Base-by-base conservation (phyloP, 345 rosid species). In the Abelmoschus esculentus region DNA sequence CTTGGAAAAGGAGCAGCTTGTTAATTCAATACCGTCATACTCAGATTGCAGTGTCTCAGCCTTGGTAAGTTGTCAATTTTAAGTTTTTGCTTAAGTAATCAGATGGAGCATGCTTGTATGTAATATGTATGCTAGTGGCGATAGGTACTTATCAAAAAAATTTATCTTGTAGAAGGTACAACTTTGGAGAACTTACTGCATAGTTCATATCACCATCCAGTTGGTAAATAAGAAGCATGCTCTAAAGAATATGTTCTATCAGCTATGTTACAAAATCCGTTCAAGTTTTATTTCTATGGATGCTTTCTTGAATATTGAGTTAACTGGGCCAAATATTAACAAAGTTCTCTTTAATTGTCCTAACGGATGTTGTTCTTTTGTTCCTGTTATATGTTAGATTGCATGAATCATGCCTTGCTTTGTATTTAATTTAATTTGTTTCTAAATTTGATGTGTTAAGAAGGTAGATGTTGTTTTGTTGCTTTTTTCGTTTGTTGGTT, bases 1-100 rank as follows among this genome's bases (percentile, higher is more conserved):
- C 84, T 76, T 95, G 69, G 99, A 95, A 47, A 95, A 85, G 77
- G 99, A 91, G 83, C 90, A 84, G 78, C 89, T 87, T 52, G 75
- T 90, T 79, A 83, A 82, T 76, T 77, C 97, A 59, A 75, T 95
- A 75, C 85, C 90, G 15, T 80, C 91, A 42, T 83, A 85, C 31
- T 79, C 98, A 32, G 96, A 92, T 38, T 87, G 90, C 70, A 85
- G 90, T 42, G 76, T 90, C 70, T 88, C 99, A 67, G 89, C 96
- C 60, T 74, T 92, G 87, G 99, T 92, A 78, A 81, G 92, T 84
- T 26, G 18, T 69, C 64, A 36, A 69, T 13, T 29, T n/a, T 69
- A 31, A 49, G 22, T 67, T 67, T 26, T 22, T 65, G 46, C 13
- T 34, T 7, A 13, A 22, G 13, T 1, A 2, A 44, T 64, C 31